Evolutionary conservation across 257 asterid species (phyloP), one percentile per base, ranked within the genome.

Genomic region (Fraxinus pennsylvanica): DNA sequence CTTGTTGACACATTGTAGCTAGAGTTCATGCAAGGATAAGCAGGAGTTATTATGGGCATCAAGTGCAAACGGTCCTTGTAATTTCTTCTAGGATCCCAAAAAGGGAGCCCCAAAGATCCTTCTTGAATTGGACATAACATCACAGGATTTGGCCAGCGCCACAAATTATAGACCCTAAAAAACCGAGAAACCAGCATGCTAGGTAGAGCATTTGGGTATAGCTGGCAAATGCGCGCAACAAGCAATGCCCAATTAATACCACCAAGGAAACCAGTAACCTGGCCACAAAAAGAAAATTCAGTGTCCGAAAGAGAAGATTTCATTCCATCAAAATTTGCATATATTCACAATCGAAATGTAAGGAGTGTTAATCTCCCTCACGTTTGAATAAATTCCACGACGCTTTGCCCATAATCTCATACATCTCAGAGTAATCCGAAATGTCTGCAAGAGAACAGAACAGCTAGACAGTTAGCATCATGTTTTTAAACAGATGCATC

Each of bases 141-240:
- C 63, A 91, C 97, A 33, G 98, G 97, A 87, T 94, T 94, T 50
- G 98, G 97, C 98, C 97, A 92, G 76, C 91, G 90, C 98, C 97
- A 92, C 77, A 89, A 41, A 50, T 86, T 90, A 85, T 91, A 94
- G 32, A 94, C 91, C 84, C 93, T 88, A 76, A 92, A 92, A 82
- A 92, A 92, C 43, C 97, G 93, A 86, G 92, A 90, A 9, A 94
- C 94, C 87, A 94, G 81, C 94, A 89, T 94, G 94, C 97, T 88
- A 27, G 97, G 97, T 71, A 89, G 84, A 69, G 97, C 98, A 84
- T 92, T 92, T 45, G 97, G 98, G 82, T 90, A 94, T 76, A 92
- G 85, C 87, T 94, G 98, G 84, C 97, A 92, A 78, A 90, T 92
- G 73, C 92, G 94, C 77, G 97, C 97, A 76, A 94, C 97, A 76